Evolutionary conservation across 1,284 basidiomycete species (phyloP).

Genomic region (Anthracocystis panici-leucophaei): DNA sequence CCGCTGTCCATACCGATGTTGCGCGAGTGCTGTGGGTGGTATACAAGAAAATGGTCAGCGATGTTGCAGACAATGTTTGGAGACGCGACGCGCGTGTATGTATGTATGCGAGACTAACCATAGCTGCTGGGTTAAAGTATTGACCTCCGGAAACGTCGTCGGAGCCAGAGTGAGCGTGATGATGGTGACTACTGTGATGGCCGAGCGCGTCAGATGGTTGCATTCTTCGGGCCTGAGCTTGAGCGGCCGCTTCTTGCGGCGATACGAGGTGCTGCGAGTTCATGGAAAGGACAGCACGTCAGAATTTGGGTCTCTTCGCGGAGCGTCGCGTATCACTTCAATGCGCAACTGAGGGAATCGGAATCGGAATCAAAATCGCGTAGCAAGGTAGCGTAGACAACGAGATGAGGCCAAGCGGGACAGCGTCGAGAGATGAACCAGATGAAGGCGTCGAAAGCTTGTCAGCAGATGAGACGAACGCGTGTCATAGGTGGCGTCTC

Average conservation of each 20-base stretch:
- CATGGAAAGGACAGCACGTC: conserved; percentile 49
- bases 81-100: conserved; percentile 9
- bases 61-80: too few relatives aligned
- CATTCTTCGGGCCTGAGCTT: conserved; percentile 57
- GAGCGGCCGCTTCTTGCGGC: conserved; percentile 57
- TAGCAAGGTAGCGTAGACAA: neutral
- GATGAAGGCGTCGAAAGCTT: conserved; percentile 17
- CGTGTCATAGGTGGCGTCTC: conserved; percentile 18
- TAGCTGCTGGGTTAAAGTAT: conserved; percentile 55
- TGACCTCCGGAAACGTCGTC: conserved; percentile 48
- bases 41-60: conserved; percentile 3
- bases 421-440: conserved; percentile 9
- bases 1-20: conserved; percentile 48
- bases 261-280: conserved; percentile 57
- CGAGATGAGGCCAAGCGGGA: neutral
- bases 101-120: conserved; percentile 29
- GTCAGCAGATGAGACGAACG: conserved; percentile 37
- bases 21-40: conserved; percentile 34
- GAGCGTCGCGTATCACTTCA: conserved; percentile 41
- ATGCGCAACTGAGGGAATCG: conserved; percentile 31
- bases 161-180: conserved; percentile 41
- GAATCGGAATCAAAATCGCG: conserved; percentile 1
- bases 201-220: conserved; percentile 49
- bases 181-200: conserved; percentile 50
- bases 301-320: conserved; percentile 30